These are phyloP conservation scores for Elasticomyces elasticus DNA, from an alignment of 495 filamentous ascomycete species.

Conservation along the genomic window DNA sequence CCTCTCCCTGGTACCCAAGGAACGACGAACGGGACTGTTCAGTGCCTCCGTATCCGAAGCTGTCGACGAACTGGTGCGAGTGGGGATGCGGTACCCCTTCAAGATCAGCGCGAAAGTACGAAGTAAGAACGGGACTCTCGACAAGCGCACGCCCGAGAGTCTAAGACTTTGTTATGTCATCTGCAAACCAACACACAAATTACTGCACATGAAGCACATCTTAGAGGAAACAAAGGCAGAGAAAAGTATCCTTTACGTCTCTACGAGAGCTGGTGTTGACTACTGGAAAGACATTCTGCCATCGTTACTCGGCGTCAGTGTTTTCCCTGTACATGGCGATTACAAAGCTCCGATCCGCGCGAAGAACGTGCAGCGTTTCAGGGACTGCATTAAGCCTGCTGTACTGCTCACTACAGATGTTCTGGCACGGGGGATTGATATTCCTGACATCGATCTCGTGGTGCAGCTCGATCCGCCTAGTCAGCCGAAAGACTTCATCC, in stretches of 20 bases:
- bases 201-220: conserved; percentile 61
- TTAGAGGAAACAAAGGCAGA: conserved; percentile 64
- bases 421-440: conserved; percentile 80
- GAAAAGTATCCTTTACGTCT: conserved; percentile 87
- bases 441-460: conserved; percentile 89
- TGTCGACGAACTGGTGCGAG: conserved; percentile 79
- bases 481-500: conserved; percentile 90
- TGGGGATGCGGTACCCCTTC: conserved; percentile 86
- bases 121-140: conserved; percentile 58
- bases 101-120: conserved; percentile 88
- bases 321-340: conserved; percentile 84
- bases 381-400: conserved; percentile 52
- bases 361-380: conserved; percentile 73
- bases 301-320: conserved; percentile 49
- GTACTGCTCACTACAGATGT: conserved; percentile 84
- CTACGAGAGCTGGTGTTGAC: conserved; percentile 90
- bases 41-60: conserved; percentile 88
- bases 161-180: conserved; percentile 85
- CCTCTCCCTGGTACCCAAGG: conserved; percentile 75
- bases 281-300: conserved; percentile 76
- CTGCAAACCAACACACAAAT: conserved; percentile 62
- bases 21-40: conserved; percentile 86
- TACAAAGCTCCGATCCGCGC: conserved; percentile 66
- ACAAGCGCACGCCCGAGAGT: conserved; percentile 78
- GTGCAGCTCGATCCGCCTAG: conserved; percentile 85